Evolutionary conservation across 176 grass and related monocot genomes (phyloP).

Genomic region (sorghum (Sorghum bicolor)): DNA sequence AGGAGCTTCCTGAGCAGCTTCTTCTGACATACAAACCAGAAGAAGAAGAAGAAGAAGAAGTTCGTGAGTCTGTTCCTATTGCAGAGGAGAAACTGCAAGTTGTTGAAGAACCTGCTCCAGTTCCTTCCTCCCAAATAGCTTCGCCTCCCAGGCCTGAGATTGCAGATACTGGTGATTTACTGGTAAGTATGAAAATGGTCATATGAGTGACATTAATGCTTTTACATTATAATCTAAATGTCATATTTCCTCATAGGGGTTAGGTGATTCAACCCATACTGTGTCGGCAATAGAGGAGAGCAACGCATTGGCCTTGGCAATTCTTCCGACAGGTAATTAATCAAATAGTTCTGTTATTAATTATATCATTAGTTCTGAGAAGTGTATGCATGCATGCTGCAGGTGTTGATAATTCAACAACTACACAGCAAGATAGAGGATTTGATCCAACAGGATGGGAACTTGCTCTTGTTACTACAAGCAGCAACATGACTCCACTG

Average conservation of each 20-base stretch:
- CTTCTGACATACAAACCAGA: conserved; percentile 91
- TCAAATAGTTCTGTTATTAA: conserved; percentile 12
- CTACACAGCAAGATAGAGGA: conserved; percentile 53
- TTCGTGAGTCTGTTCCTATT: conserved; percentile 35
- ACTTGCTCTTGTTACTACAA: conserved; percentile 87
- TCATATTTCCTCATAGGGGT: conserved; percentile 52
- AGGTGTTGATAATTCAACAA: conserved; percentile 44
- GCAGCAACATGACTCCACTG: conserved; percentile 49
- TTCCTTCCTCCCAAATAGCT: conserved; percentile 45
- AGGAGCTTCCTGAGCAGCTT: conserved; percentile 94
- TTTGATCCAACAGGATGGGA: conserved; percentile 99
- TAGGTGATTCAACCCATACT: conserved; percentile 62
- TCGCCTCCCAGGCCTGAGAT: conserved; percentile 37
- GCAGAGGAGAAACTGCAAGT: conserved; percentile 55
- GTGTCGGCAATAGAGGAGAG: conserved; percentile 76
- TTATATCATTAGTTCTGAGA: conserved; percentile 21
- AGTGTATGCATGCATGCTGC: conserved; percentile 26
- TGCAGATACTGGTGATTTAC: conserved; percentile 65
- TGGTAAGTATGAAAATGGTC: conserved; percentile 46
- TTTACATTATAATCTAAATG: conserved; percentile 26
- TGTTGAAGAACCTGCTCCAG: conserved; percentile 47
- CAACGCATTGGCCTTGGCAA: conserved; percentile 78
- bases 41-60: conserved; percentile 64
- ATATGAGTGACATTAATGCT: conserved; percentile 16
- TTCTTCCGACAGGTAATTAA: conserved; percentile 57